Evolutionary conservation across 805 yeast genomes (phyloP).

Genomic region (Hyphopichia homilentoma): DNA sequence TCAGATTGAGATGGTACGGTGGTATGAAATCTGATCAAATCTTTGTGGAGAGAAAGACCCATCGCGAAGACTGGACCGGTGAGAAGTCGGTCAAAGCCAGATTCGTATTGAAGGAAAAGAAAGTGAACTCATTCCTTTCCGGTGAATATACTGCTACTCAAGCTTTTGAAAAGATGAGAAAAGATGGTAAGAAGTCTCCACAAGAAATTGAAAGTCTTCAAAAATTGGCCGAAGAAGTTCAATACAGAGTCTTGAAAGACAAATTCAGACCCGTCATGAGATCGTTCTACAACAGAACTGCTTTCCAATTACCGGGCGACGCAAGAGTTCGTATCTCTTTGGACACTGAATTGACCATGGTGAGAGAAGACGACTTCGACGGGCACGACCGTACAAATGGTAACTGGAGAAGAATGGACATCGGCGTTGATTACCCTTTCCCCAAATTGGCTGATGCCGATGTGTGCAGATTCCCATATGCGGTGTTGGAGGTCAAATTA

Average conservation of each 20-base stretch:
- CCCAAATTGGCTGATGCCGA: conserved; percentile 79
- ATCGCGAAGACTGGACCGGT: conserved; percentile 99
- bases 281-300: conserved; percentile 96
- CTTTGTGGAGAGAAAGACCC: conserved; percentile 96
- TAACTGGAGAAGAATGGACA: conserved; percentile 98
- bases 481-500: conserved; percentile 93
- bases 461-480: conserved; percentile 92
- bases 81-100: conserved; percentile 99
- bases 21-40: conserved; percentile 92
- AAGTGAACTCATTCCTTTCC: conserved; percentile 76
- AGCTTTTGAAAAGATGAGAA: conserved; percentile 88
- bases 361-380: conserved; percentile 95
- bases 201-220: conserved; percentile 91
- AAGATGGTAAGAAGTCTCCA: conserved; percentile 82
- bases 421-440: conserved; percentile 97
- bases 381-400: conserved; percentile 84
- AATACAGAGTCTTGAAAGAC: conserved; percentile 80
- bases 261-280: conserved; percentile 91
- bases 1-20: conserved; percentile 98
- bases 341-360: conserved; percentile 96
- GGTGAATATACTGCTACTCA: conserved; percentile 87
- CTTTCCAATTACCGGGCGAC: conserved; percentile 98
- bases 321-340: conserved; percentile 98
- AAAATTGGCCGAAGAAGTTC: conserved; percentile 89
- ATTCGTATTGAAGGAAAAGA: conserved; percentile 86